Base-by-base conservation (phyloP, 2,329 filamentous ascomycete species). In the Fonsecaea erecta region DNA sequence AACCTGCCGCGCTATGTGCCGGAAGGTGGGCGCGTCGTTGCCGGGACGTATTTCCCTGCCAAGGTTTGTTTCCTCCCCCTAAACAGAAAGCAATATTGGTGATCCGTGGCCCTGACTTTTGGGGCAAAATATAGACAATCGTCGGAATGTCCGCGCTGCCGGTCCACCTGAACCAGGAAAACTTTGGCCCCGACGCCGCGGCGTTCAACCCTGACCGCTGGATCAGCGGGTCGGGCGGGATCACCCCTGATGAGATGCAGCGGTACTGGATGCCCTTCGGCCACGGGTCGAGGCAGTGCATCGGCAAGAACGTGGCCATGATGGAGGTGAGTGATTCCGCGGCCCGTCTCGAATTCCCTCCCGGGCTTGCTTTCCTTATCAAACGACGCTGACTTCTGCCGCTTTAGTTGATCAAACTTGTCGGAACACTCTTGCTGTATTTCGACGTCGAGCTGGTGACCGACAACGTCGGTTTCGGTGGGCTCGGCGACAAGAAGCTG, bases 231-330 rank as follows among this genome's bases (percentile, higher is more conserved):
- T 56, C 53, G 14, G 53, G 53, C 9, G 53, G 53, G 35, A 56
- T 56, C 53, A 56, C 21, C 14, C 53, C 53, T 6, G 53, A 56
- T 5, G 53, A 56, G 53, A 56, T 56, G 53, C 53, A 56, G 40
- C 53, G 53, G 53, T 56, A 56, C 53, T 56, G 53, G 53, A 56
- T 56, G 53, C 53, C 53, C 53, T 56, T 56, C 35, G 53, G 53
- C 4, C 53, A 56, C 34, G 53, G 53, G 34, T 56, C 53, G 21
- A 56, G 53, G 21, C 53, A 56, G 53, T 56, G 53, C 28, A 56
- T 56, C 21, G 53, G 53, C 18, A 56, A 56, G 53, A 56, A 56
- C n/a, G 53, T 56, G 28, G 53, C 53, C 35, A 56, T 56, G 53
- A 56, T 56, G 53, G 53, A 56, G 53, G 53, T 56, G 53, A 56